Percentiles rank a stretch among this genome's conserved stretches.
Conservation (phyloP, 768 basidiomycete species). For the Cystobasidium ongulense region DNA sequence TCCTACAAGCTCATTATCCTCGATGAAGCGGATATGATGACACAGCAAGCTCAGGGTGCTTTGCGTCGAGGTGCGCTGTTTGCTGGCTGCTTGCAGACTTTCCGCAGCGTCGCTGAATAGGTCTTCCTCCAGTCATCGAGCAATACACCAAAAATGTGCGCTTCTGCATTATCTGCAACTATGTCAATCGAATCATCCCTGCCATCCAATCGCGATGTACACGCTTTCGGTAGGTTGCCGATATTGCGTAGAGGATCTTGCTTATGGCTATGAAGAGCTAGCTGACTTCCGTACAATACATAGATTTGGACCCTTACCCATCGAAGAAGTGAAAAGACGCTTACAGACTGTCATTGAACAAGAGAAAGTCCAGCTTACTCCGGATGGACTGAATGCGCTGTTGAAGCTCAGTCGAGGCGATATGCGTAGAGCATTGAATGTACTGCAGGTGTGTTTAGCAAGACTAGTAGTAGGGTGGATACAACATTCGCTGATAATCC, state of each 20-base stretch:
- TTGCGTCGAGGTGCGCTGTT: constrained; percentile 64
- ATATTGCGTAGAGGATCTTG: too few relatives aligned
- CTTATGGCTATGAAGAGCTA: too few relatives aligned
- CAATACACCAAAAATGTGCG: constrained; percentile 98
- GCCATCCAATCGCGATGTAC: constrained; percentile 99
- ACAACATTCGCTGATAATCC: not conserved
- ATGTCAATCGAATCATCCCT: constrained; percentile 97
- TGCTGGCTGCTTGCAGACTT: not conserved
- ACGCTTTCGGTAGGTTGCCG: constrained; percentile 64
- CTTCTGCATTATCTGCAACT: constrained; percentile 99
- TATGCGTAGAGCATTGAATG: constrained; percentile 92
- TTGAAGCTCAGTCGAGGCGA: constrained; percentile 93
- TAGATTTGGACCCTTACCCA: constrained; percentile 78
- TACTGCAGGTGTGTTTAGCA: constrained; percentile 57
- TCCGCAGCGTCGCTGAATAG: not conserved
- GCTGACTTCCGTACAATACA: not conserved
- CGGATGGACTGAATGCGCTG: constrained; percentile 77
- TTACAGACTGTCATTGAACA: constrained; percentile 67
- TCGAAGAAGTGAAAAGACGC: constrained; percentile 73
- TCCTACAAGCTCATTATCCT: constrained; percentile 89
- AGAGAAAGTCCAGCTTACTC: constrained; percentile 79
- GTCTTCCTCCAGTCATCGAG: constrained; percentile 62
- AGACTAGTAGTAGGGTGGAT: not conserved
- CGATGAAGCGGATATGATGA: constrained; percentile 99
- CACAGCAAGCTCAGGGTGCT: constrained; percentile 90